Conservation (phyloP, 176 grass and related monocot genomes). For the Saccharum officinarum region DNA sequence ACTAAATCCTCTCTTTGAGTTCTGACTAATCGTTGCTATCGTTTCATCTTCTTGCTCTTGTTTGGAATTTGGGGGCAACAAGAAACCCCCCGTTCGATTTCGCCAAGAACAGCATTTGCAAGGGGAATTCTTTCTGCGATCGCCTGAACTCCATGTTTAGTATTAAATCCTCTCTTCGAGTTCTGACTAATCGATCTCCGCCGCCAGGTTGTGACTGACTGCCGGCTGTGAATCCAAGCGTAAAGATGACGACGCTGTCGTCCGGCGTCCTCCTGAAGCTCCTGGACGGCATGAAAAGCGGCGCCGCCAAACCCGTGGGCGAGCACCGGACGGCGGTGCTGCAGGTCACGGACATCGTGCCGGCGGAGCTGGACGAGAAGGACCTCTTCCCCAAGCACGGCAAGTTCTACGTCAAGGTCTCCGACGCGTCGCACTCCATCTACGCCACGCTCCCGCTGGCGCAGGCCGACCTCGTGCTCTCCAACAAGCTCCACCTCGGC, state of each 20-base stretch:
- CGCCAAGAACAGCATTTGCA: not conserved
- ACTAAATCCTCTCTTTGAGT: not conserved
- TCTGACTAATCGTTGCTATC: too few relatives aligned
- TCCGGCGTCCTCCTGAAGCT: conserved; percentile 82
- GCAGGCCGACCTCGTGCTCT: conserved; percentile 85
- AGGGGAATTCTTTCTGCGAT: not conserved
- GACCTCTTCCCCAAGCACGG: conserved; percentile 81
- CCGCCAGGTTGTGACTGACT: not conserved
- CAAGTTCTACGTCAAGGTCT: conserved; percentile 87
- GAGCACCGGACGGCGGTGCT: conserved; percentile 74
- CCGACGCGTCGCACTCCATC: conserved; percentile 77
- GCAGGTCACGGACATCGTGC: conserved; percentile 96
- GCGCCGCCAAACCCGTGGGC: conserved; percentile 50
- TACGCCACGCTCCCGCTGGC: conserved; percentile 70
- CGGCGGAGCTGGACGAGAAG: conserved; percentile 84
- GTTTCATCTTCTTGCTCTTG: not conserved
- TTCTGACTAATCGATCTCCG: not conserved
- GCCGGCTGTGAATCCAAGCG: not conserved
- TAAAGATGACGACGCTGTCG: conserved; percentile 63
- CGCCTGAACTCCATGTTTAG: not conserved
- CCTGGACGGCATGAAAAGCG: conserved; percentile 64
- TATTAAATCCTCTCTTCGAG: not conserved
- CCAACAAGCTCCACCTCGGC: conserved; percentile 90
- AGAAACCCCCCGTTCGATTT: not conserved
- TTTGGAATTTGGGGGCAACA: not conserved